Evolutionary conservation across 352 stramenopile genomes (phyloP).

Genomic region (Globisporangium lucens): DNA sequence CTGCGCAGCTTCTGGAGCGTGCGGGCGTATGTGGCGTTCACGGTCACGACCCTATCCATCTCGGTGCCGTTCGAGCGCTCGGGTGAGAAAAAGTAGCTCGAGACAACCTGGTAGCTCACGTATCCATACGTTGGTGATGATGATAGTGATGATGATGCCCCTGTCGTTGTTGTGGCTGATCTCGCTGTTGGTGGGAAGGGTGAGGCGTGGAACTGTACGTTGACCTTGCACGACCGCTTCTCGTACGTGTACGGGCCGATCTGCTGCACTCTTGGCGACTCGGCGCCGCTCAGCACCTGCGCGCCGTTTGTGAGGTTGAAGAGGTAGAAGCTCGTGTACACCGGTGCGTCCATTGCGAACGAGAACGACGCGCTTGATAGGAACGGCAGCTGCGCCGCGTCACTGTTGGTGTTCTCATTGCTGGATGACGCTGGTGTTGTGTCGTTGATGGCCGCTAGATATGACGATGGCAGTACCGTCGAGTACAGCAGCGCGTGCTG

Average conservation of each 20-base stretch:
- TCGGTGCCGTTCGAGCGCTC: conserved; percentile 65
- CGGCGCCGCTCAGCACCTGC: conserved; percentile 31
- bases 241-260: conserved; percentile 70
- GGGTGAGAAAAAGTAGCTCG: conserved; percentile 40
- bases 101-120: conserved; percentile 51
- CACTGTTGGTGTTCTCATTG: conserved; percentile 5
- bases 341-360: conserved; percentile 46
- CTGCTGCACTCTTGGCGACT: conserved; percentile 35
- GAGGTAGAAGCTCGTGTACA: conserved; percentile 59
- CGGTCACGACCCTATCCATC: conserved; percentile 43
- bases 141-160: not conserved
- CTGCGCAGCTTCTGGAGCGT: conserved; percentile 41
- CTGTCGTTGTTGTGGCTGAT: not conserved
- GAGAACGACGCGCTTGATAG: conserved; percentile 30
- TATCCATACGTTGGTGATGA: conserved; percentile 21
- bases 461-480: conserved; percentile 1
- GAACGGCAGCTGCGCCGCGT: conserved; percentile 3
- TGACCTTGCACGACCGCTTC: conserved; percentile 52
- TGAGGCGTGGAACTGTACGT: conserved; percentile 36
- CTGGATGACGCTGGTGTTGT: not conserved
- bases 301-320: conserved; percentile 68
- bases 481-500: conserved; percentile 13
- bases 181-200: conserved; percentile 7
- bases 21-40: conserved; percentile 62
- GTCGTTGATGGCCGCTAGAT: not conserved